Evolutionary conservation across 495 filamentous ascomycete species (phyloP).

Genomic region (Hypoxylon lenormandii): DNA sequence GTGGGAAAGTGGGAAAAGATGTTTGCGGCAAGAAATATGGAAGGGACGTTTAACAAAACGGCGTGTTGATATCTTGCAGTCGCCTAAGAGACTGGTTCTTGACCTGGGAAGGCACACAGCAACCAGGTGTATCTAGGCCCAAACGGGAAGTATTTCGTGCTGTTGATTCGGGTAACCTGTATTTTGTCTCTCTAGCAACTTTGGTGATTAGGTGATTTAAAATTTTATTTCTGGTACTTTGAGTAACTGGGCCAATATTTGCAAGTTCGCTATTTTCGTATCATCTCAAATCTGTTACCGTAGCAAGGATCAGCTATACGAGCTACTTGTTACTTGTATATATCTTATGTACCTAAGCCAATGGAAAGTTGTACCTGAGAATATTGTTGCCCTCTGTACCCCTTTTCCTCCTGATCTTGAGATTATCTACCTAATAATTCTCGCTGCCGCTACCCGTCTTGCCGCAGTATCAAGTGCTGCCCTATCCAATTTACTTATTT

Average conservation of each 20-base stretch:
- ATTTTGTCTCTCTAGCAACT: conserved; percentile 5
- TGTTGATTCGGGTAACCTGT: not conserved
- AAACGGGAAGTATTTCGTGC: conserved; percentile 18
- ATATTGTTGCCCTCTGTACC: not conserved
- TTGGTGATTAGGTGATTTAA: not conserved
- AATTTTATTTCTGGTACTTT: not conserved
- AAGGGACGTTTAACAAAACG: conserved; percentile 22
- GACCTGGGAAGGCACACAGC: conserved; percentile 22
- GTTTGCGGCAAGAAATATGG: conserved; percentile 21
- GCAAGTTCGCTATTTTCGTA: no score
- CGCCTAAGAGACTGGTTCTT: conserved; percentile 3
- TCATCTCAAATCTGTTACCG: no score
- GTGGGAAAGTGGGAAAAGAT: conserved; percentile 35
- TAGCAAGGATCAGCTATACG: no score
- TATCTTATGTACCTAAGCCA: no score
- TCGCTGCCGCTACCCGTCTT: conserved; percentile 35
- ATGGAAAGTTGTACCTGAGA: no score
- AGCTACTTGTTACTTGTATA: no score
- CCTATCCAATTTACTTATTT: conserved; percentile 28
- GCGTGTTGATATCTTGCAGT: conserved; percentile 35
- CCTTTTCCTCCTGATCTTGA: conserved; percentile 21
- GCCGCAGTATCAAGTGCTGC: conserved; percentile 31
- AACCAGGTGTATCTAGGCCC: conserved; percentile 18
- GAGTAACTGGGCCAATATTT: no score
- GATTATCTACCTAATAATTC: conserved; percentile 27